These are phyloP conservation scores for Fraxinus nigra DNA, from an alignment of 305 asterid genomes.

Conservation along the genomic window DNA sequence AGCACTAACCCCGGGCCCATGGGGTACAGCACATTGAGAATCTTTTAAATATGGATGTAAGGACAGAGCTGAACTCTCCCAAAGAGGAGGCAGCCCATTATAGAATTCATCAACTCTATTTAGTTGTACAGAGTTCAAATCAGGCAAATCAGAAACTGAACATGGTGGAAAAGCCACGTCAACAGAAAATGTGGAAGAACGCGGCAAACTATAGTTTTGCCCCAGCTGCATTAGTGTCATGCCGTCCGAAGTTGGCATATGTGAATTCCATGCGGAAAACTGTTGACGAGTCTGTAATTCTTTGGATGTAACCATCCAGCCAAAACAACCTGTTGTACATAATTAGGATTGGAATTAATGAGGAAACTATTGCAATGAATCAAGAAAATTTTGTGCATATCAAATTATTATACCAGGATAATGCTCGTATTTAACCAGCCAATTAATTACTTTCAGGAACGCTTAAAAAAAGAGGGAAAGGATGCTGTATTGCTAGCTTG, in stretches of 20 bases:
- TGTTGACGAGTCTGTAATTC: conserved; percentile 32
- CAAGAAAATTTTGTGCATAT: conserved; percentile 19
- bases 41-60: conserved; percentile 25
- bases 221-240: conserved; percentile 40
- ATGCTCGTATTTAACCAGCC: conserved; percentile 29
- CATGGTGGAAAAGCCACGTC: conserved; percentile 31
- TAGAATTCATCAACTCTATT: conserved; percentile 30
- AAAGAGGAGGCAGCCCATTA: conserved; percentile 11
- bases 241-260: conserved; percentile 26
- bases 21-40: conserved; percentile 24
- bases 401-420: conserved; percentile 38
- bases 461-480: conserved; percentile 29
- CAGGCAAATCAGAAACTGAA: conserved; percentile 19
- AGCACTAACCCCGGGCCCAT: conserved; percentile 31
- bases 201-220: conserved; percentile 35
- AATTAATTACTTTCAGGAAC: conserved; percentile 28
- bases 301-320: conserved; percentile 48
- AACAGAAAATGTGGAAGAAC: conserved; percentile 19
- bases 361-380: conserved; percentile 13
- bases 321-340: conserved; percentile 38
- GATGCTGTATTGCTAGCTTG: conserved; percentile 38
- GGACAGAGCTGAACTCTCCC: conserved; percentile 21
- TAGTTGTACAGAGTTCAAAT: conserved; percentile 26
- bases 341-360: neutral
- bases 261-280: conserved; percentile 41